Evolutionary conservation across 2,329 filamentous ascomycete species (phyloP), one percentile per base, ranked within the genome.

Genomic region (Verticillium longisporum): DNA sequence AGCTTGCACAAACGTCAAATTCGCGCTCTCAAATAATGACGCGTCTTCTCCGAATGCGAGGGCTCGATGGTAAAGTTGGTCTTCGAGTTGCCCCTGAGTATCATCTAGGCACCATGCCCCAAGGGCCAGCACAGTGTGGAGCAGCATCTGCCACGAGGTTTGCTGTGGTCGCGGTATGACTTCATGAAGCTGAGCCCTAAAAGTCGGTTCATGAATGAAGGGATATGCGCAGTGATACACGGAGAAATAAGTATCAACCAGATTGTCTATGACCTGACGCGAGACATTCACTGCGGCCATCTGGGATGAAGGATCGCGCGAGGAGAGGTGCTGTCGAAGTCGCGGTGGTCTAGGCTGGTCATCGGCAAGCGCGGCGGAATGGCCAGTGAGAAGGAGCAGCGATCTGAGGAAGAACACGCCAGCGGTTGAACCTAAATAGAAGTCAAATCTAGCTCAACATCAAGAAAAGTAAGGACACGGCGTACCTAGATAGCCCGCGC

Each of bases 191-290:
- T 72, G 68, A 11, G 72, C 76, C 21, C 76, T 70, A 61, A 80
- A 80, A 0, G 74, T 77, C 1, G 74, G 70, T 61, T 80, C 78
- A 62, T 81, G 77, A 3, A 81, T 65, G 33, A 80, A 73, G 0
- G 78, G 79, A 59, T 80, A 80, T 4, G 73, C 73, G 9, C 72
- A 65, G 64, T 81, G 77, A 62, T 79, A 80, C n/a, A 75, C 65
- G 2, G 68, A 66, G 61, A 81, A 81, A 63, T 79, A 81, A 4
- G 72, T 70, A 55, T 75, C 71, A 5, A 77, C 70, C 21, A 70
- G 64, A 21, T 58, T 63, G 18, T 64, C 63, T 33, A 68, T 65
- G 10, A 72, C 67, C 21, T 70, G 65, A 0, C 65, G 63, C 1
- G 71, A 71, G 1, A 66, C 67, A 9, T 70, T 56, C 2, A 64